A percentile compares a stretch with the other conserved stretches of the same genome.
Conservation (phyloP, 495 filamentous ascomycete species). For the Hypomontagnella monticulosa region DNA sequence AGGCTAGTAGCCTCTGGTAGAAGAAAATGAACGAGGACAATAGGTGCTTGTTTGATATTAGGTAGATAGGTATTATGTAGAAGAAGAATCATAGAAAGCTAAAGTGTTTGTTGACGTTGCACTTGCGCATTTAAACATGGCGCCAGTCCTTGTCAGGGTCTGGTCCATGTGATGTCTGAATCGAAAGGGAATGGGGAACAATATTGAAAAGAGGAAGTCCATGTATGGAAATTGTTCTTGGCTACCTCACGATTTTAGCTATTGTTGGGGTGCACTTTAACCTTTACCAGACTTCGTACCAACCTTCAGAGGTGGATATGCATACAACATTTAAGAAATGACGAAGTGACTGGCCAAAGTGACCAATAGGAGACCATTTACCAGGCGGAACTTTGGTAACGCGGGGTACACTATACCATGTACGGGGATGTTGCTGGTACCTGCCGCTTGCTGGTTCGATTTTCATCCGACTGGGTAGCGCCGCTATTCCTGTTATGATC, state of each 20-base stretch:
- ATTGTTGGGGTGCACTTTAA: slow-evolving; percentile 2
- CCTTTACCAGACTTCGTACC: background rate
- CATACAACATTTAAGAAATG: slow-evolving; percentile 16
- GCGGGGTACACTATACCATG: slow-evolving; percentile 33
- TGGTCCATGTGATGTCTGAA: slow-evolving; percentile 23
- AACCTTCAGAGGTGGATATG: no score
- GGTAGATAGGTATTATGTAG: background rate
- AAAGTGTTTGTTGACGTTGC: slow-evolving; percentile 20
- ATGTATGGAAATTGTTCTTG: slow-evolving; percentile 12
- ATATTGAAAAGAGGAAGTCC: slow-evolving; percentile 13
- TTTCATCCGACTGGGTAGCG: no score
- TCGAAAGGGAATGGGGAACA: slow-evolving; percentile 7
- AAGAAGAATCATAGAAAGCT: slow-evolving; percentile 6
- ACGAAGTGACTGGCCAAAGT: slow-evolving; percentile 16
- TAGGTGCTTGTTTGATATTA: slow-evolving; percentile 19
- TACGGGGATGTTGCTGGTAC: slow-evolving; percentile 13
- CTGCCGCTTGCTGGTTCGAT: slow-evolving; percentile 4
- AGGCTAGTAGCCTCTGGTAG: slow-evolving; percentile 20
- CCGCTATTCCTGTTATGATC: slow-evolving; percentile 12
- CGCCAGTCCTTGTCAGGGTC: slow-evolving; percentile 14
- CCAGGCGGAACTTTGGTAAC: slow-evolving; percentile 20
- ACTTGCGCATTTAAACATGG: slow-evolving; percentile 25
- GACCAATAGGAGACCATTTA: slow-evolving; percentile 25
- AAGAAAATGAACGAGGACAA: background rate
- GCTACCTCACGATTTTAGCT: slow-evolving; percentile 13